A percentile compares a stretch with the other conserved stretches of the same genome.
phyloP scores from a whole-genome alignment of 352 stramenopile genomes.

The Phytophthora rubi region DNA sequence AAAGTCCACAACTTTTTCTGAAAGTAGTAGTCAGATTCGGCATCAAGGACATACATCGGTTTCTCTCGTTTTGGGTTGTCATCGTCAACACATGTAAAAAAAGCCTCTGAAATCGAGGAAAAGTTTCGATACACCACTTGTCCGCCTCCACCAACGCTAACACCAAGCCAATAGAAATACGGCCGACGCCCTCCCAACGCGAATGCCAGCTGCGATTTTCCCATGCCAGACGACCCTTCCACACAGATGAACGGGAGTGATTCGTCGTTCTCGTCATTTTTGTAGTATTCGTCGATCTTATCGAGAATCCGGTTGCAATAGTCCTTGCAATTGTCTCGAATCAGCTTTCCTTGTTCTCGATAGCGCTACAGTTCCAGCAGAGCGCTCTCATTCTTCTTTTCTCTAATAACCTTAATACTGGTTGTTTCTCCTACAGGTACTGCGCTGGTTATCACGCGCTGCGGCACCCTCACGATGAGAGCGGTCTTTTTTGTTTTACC shows the following conservation, averaged over 20 bases:
- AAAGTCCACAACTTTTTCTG: not conserved
- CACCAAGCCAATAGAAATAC: conserved; percentile 1
- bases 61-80: not conserved
- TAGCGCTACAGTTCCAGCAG: not conserved
- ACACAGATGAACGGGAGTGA: too few relatives aligned
- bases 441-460: too few relatives aligned
- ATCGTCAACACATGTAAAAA: too few relatives aligned
- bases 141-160: not conserved
- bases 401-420: too few relatives aligned
- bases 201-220: not conserved
- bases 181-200: not conserved
- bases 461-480: too few relatives aligned
- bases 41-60: not conserved
- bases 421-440: too few relatives aligned
- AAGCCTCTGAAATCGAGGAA: not conserved
- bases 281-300: not conserved
- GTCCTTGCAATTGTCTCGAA: not conserved
- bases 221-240: not conserved
- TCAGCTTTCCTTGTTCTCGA: not conserved
- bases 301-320: not conserved
- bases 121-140: not conserved
- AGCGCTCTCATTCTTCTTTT: too few relatives aligned
- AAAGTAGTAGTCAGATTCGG: not conserved
- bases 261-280: not conserved
- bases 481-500: too few relatives aligned